Evolutionary conservation across 2,329 filamentous ascomycete species (phyloP), one percentile per base, ranked within the genome.

Genomic region (Exophiala lecanii-corni): DNA sequence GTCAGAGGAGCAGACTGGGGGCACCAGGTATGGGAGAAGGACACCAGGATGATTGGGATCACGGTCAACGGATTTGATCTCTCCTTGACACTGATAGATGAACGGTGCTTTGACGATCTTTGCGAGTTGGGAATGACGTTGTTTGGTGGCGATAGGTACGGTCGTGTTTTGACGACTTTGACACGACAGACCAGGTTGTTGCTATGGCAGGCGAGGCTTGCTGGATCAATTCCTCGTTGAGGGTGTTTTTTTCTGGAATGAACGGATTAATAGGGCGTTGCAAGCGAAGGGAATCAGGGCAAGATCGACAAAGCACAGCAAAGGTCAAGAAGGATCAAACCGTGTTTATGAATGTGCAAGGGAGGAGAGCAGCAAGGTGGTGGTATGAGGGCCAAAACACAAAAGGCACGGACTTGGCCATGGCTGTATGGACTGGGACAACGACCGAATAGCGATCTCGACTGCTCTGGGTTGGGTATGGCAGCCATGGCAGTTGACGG

Each of bases 401-500:
- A n/a, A 36, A 12, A 7, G 6, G 33, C 33, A 35, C 33, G 18
- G 33, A 35, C 33, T 35, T 18, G 16, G 7, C 7, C 43, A 36
- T 20, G 21, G 31, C 21, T 35, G 31, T 41, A 31, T 36, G 28
- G 40, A 20, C 21, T 21, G 10, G n/a, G 15, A 43, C 31, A 33
- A 21, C 18, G 31, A 31, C 25, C 23, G 15, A 34, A 36, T 32
- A 31, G 33, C 21, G 38, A 19, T 39, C 36, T 47, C 39, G 39
- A 47, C 31, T 40, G 44, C 39, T 47, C 39, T 39, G 44, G 44
- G 39, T 39, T 35, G 15, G 39, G 23, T 30, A 39, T 42, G 44
- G 35, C 35, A 36, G 9, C 18, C 19, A 34, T 42, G 39, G 44
- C 44, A 39, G 33, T 16, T n/a, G 5, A 39, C 33, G 43, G 43